A percentile compares a stretch with the other conserved stretches of the same genome.
phyloP scores from a whole-genome alignment of 2,329 filamentous ascomycete genomes.

The Cercospora sesami region DNA sequence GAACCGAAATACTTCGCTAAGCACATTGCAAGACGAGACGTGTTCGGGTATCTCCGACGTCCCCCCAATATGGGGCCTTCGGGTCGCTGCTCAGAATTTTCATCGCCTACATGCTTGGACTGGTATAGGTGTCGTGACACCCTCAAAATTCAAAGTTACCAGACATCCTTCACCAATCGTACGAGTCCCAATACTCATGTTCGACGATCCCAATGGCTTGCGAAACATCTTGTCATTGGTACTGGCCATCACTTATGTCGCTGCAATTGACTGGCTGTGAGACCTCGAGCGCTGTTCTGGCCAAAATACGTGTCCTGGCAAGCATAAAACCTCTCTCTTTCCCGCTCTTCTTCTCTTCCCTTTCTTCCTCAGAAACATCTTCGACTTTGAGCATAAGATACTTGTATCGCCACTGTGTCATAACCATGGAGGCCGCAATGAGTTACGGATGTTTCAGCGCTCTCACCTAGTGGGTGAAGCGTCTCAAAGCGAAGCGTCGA shows the following conservation, averaged over 20 bases:
- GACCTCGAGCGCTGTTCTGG: not conserved
- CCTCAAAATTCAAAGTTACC: not conserved
- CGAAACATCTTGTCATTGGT: not conserved
- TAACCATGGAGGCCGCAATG: not conserved
- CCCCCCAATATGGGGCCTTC: not conserved
- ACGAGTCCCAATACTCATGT: not conserved
- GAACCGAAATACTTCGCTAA: not conserved
- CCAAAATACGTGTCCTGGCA: not conserved
- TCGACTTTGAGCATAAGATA: not conserved
- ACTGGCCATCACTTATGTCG: not conserved
- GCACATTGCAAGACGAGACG: not conserved
- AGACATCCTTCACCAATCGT: not conserved
- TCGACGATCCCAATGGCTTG: not conserved
- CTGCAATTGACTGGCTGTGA: not conserved
- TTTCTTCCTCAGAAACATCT: not conserved
- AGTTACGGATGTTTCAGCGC: not conserved
- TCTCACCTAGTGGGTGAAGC: not conserved
- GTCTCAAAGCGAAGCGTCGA: slow-evolving; percentile 1
- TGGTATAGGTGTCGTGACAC: not conserved
- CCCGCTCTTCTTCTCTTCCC: not conserved
- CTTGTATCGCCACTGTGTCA: not conserved
- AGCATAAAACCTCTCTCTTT: not conserved
- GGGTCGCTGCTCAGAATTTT: not conserved
- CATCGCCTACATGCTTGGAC: not conserved
- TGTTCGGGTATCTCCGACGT: not conserved